Percentiles rank a stretch among this genome's conserved stretches.
Conservation (phyloP, 805 yeast genomes). For the Yarrowia sp. region DNA sequence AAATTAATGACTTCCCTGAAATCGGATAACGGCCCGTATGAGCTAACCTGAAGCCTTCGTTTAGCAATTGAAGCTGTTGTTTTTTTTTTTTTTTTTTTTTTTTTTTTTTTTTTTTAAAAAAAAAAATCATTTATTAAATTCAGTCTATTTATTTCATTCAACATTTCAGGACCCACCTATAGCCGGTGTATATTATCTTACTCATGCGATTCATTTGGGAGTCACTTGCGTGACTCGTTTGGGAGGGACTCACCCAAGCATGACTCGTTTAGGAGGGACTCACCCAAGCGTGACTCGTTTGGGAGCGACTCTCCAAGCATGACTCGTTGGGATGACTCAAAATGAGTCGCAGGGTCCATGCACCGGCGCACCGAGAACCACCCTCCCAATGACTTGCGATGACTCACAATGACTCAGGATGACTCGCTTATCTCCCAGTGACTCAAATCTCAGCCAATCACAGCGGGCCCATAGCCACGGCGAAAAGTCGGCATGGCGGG, state of each 20-base stretch:
- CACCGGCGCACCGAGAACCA: not conserved
- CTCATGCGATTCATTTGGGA: no score
- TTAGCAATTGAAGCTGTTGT: no score
- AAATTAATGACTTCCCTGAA: no score
- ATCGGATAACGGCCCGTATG: no score
- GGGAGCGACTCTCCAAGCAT: not conserved
- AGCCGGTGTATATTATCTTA: no score
- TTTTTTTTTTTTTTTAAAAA: no score
- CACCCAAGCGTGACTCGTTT: not conserved
- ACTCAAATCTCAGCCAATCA: slow-evolving; percentile 16
- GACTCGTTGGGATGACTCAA: not conserved
- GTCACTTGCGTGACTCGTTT: not conserved
- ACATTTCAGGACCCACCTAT: no score
- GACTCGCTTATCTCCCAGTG: slow-evolving; percentile 7
- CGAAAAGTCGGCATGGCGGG: slow-evolving; percentile 12
- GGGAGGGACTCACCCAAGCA: not conserved
- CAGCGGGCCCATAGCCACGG: not conserved
- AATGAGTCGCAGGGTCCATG: not conserved
- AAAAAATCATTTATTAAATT: no score
- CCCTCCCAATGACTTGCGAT: slow-evolving; percentile 8
- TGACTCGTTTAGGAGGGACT: not conserved
- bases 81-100: no score
- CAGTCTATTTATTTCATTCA: no score
- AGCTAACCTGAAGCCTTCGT: no score
- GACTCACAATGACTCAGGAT: slow-evolving; percentile 8